Percentiles rank a stretch among this genome's conserved stretches.
Evolutionary conservation across 2,329 filamentous ascomycete species (phyloP).

Genomic region (Ascochyta viciae-villosae): DNA sequence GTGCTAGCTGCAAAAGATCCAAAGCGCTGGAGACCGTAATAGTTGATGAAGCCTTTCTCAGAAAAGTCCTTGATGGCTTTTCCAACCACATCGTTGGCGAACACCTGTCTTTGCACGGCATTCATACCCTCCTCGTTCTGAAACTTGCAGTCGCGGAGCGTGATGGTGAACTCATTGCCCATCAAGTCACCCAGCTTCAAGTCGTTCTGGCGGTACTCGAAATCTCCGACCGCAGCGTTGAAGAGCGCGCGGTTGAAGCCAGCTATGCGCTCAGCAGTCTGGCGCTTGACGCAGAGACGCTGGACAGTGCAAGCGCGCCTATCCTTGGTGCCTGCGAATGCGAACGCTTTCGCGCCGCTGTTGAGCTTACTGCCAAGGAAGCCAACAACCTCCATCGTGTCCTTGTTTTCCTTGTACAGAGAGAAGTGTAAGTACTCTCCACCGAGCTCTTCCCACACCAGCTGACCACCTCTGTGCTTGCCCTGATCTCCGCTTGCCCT

Average conservation of each 20-base stretch:
- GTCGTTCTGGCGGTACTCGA: constrained; percentile 73
- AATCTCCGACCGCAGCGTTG: constrained; percentile 76
- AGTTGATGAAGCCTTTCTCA: constrained; percentile 89
- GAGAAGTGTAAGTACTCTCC: constrained; percentile 89
- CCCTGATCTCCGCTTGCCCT: constrained; percentile 28
- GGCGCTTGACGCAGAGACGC: constrained; percentile 71
- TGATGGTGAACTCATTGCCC: constrained; percentile 94
- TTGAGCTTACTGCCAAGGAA: constrained; percentile 78
- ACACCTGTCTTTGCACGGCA: constrained; percentile 50
- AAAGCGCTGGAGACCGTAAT: constrained; percentile 97
- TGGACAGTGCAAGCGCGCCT: constrained; percentile 86
- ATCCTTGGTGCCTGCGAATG: constrained; percentile 91
- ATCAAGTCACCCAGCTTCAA: constrained; percentile 82
- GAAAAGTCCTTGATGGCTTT: constrained; percentile 71
- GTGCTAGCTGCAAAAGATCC: constrained; percentile 88
- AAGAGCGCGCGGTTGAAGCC: constrained; percentile 67
- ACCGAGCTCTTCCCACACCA: constrained; percentile 70
- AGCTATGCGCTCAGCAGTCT: constrained; percentile 69
- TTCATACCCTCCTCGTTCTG: constrained; percentile 51
- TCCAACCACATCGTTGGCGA: constrained; percentile 60
- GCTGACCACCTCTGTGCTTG: constrained; percentile 33
- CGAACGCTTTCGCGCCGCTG: constrained; percentile 71
- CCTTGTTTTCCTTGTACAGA: constrained; percentile 95
- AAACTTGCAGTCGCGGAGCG: constrained; percentile 83
- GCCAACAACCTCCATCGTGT: constrained; percentile 89